These are phyloP conservation scores for Mixia osmundae DNA, from an alignment of 1,284 basidiomycete genomes.

Conservation along the genomic window DNA sequence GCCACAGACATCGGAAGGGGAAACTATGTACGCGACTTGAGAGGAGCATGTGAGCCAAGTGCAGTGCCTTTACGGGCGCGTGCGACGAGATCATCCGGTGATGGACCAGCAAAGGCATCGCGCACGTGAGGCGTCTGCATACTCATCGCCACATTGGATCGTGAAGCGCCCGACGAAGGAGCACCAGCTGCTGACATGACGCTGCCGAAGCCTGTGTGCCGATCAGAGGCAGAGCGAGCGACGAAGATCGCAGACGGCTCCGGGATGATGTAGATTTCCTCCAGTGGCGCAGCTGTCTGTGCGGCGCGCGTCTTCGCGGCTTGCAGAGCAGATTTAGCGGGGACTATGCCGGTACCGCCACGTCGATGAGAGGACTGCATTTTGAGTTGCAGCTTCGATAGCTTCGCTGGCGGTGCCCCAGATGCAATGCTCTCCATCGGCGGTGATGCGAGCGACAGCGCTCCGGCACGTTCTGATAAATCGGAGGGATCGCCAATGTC, in stretches of 20 bases:
- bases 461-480: constrained; percentile 1
- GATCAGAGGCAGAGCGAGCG: constrained; percentile 1
- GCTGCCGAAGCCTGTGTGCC: background rate
- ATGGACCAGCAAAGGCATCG: constrained; percentile 56
- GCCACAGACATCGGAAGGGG: no score
- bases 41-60: no score
- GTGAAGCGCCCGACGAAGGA: background rate
- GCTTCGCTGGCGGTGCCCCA: no score
- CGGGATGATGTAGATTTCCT: constrained; percentile 7
- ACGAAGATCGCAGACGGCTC: constrained; percentile 1
- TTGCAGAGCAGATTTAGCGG: constrained; percentile 7
- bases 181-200: background rate
- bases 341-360: no score
- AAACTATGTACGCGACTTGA: no score
- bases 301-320: constrained; percentile 9
- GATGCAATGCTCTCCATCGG: no score
- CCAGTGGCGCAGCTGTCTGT: constrained; percentile 13
- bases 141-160: no score
- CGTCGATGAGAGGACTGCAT: no score
- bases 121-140: no score
- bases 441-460: background rate
- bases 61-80: constrained; percentile 49
- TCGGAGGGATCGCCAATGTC: constrained; percentile 1
- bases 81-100: constrained; percentile 61
- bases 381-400: constrained; percentile 31